Evolutionary conservation across 495 filamentous ascomycete species (phyloP).

Genomic region (Xylaria longipes): DNA sequence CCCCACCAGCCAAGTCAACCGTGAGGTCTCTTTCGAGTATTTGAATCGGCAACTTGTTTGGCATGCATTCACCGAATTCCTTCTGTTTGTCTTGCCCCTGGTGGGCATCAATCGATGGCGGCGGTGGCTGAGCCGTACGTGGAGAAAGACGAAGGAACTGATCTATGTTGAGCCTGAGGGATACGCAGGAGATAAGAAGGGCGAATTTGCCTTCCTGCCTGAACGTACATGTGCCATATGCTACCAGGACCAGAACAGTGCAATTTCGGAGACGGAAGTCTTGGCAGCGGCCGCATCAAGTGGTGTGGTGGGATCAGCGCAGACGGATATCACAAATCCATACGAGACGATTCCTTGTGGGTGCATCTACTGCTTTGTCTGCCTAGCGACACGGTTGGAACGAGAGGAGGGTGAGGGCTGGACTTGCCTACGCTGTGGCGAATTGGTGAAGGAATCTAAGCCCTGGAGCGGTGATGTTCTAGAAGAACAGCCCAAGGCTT

Average conservation of each 20-base stretch:
- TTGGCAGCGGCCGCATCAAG: slow-evolving; percentile 67
- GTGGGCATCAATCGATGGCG: slow-evolving; percentile 94
- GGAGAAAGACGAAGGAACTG: slow-evolving; percentile 74
- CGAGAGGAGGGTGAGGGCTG: slow-evolving; percentile 95
- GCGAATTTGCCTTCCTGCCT: slow-evolving; percentile 84
- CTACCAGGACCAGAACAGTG: slow-evolving; percentile 87
- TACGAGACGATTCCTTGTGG: slow-evolving; percentile 92
- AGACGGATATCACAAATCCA: slow-evolving; percentile 95
- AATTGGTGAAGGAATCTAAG: slow-evolving; percentile 83
- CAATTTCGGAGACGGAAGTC: slow-evolving; percentile 70
- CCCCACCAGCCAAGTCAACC: slow-evolving; percentile 77
- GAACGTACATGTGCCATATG: slow-evolving; percentile 98
- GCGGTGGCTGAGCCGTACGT: slow-evolving; percentile 82
- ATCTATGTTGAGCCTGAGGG: slow-evolving; percentile 55
- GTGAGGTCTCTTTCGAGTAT: slow-evolving; percentile 96
- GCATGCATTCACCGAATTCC: slow-evolving; percentile 98
- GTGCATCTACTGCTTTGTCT: slow-evolving; percentile 97
- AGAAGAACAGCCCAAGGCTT: slow-evolving; percentile 55
- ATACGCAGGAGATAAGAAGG: slow-evolving; percentile 61
- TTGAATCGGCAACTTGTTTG: slow-evolving; percentile 97
- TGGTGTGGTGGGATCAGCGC: slow-evolving; percentile 83
- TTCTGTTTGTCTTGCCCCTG: slow-evolving; percentile 92
- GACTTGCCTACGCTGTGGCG: slow-evolving; percentile 91
- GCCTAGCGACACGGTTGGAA: slow-evolving; percentile 86
- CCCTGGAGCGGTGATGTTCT: slow-evolving; percentile 93